Percentiles rank a stretch among this genome's conserved stretches.
These are phyloP conservation scores for Penicillium polonicum DNA, from an alignment of 2,329 filamentous ascomycete genomes.

Conservation along the genomic window DNA sequence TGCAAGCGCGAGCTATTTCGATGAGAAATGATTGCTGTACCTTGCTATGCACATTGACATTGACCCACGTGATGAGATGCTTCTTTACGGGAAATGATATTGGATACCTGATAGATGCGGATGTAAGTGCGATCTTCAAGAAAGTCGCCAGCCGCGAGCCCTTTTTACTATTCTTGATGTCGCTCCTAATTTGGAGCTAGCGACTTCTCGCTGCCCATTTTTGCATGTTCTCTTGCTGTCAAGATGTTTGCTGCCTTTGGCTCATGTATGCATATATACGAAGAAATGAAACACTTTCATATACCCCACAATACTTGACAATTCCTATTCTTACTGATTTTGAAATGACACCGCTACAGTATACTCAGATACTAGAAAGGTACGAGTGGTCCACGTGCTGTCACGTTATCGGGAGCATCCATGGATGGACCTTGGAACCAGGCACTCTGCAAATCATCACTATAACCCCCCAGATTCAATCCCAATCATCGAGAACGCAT, in stretches of 20 bases:
- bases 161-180: neutral
- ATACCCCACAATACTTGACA: slow-evolving; percentile 5
- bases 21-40: slow-evolving; percentile 29
- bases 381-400: slow-evolving; percentile 5
- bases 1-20: slow-evolving; percentile 40
- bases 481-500: neutral
- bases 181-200: slow-evolving; percentile 5
- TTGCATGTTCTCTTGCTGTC: neutral
- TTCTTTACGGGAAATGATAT: slow-evolving; percentile 11
- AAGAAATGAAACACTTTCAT: slow-evolving; percentile 24
- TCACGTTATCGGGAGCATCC: slow-evolving; percentile 4
- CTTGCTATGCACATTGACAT: neutral
- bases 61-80: neutral
- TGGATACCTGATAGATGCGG: slow-evolving; percentile 20
- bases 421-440: neutral
- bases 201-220: slow-evolving; percentile 4
- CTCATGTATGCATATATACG: slow-evolving; percentile 30
- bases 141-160: neutral
- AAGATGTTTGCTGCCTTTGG: slow-evolving; percentile 10
- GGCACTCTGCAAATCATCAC: neutral
- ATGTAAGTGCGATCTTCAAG: neutral
- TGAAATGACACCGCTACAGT: neutral
- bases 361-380: neutral
- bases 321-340: neutral
- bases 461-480: neutral